These are phyloP conservation scores for Basidiobolus heterosporus DNA, from an alignment of 371 early-diverging fungal species.

Conservation along the genomic window DNA sequence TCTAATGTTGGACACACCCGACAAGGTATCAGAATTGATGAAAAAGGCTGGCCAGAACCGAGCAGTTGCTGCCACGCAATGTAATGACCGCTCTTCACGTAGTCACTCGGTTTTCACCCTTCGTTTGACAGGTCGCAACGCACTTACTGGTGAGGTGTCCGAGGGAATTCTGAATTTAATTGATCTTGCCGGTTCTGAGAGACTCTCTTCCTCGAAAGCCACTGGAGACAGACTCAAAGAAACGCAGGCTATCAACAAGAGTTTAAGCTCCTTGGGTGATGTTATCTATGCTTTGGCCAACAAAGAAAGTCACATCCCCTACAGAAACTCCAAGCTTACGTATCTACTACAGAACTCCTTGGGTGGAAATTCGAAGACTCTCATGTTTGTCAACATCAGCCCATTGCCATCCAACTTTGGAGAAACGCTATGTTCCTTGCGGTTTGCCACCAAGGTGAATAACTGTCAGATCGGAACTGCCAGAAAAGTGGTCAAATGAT, in stretches of 20 bases:
- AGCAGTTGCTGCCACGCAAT: conserved; percentile 78
- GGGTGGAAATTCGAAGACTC: conserved; percentile 87
- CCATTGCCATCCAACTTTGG: conserved; percentile 51
- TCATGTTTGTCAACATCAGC: conserved; percentile 97
- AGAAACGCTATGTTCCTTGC: conserved; percentile 84
- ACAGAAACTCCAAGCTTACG: conserved; percentile 91
- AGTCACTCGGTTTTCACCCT: conserved; percentile 87
- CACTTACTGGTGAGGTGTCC: conserved; percentile 43
- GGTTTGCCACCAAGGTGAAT: conserved; percentile 91
- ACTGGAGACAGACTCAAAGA: conserved; percentile 86
- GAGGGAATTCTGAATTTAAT: conserved; percentile 78
- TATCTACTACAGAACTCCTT: conserved; percentile 82
- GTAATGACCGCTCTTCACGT: conserved; percentile 89
- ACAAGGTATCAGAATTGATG: conserved; percentile 51
- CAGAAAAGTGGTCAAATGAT: conserved; percentile 3
- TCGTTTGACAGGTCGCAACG: conserved; percentile 54
- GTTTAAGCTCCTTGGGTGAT: conserved; percentile 80
- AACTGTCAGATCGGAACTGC: conserved; percentile 58
- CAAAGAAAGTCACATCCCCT: conserved; percentile 80
- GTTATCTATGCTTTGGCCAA: conserved; percentile 85
- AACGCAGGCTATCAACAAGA: conserved; percentile 94
- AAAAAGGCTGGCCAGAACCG: conserved; percentile 65
- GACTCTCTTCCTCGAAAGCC: conserved; percentile 72
- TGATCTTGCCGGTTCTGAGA: conserved; percentile 96
- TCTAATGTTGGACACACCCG: conserved; percentile 41